These are phyloP conservation scores for Oryza longistaminata DNA, from an alignment of 176 grass and related monocot species.

Conservation along the genomic window DNA sequence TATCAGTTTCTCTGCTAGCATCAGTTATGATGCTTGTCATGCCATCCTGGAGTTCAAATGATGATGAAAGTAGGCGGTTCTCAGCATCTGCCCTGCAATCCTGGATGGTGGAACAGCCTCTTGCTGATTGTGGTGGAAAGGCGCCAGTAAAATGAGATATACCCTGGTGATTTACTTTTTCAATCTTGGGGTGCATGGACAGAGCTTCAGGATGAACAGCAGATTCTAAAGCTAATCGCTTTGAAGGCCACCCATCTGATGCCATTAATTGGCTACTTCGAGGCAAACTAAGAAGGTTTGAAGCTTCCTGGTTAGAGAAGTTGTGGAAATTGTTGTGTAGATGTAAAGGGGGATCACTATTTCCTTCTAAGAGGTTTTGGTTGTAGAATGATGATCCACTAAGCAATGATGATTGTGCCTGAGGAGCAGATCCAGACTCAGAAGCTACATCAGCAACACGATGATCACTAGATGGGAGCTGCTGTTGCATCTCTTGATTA, in stretches of 20 bases:
- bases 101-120: constrained; percentile 55
- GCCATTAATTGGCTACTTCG: constrained; percentile 51
- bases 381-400: constrained; percentile 49
- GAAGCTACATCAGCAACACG: constrained; percentile 56
- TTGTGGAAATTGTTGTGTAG: constrained; percentile 61
- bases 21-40: constrained; percentile 46
- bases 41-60: constrained; percentile 63
- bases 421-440: constrained; percentile 46
- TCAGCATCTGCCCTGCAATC: constrained; percentile 58
- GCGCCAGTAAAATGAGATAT: constrained; percentile 50
- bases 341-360: constrained; percentile 48
- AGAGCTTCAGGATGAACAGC: constrained; percentile 43
- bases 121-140: constrained; percentile 51
- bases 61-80: constrained; percentile 54
- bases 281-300: constrained; percentile 57
- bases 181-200: constrained; percentile 48
- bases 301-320: constrained; percentile 71
- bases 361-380: constrained; percentile 57
- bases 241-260: constrained; percentile 78
- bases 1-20: constrained; percentile 45
- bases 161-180: constrained; percentile 41
- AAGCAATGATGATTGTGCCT: constrained; percentile 50
- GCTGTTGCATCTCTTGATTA: constrained; percentile 51
- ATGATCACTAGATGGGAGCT: constrained; percentile 54
- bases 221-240: constrained; percentile 67